Conservation (phyloP, 23 red algal species). For the Cyanidiococcus yangmingshanensis region DNA sequence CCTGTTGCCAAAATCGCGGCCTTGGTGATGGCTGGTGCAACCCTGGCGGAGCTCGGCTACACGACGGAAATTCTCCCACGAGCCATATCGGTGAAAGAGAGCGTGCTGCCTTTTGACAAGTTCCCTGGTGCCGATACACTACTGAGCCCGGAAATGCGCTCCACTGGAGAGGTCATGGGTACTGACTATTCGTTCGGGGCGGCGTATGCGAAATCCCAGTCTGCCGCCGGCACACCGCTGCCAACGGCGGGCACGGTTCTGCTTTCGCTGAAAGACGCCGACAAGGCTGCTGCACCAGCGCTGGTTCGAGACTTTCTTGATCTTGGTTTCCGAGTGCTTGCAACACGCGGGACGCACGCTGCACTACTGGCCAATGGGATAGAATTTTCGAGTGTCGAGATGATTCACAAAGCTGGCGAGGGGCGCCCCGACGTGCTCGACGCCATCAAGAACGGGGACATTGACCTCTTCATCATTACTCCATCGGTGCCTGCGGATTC, state of each 20-base stretch:
- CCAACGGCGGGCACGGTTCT: constrained; percentile 60
- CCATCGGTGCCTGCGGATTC: constrained; percentile 51
- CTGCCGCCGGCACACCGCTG: constrained; percentile 71
- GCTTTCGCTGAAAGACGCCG: constrained; percentile 68
- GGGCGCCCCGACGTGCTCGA: constrained; percentile 90
- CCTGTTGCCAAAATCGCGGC: constrained; percentile 90
- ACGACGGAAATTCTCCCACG: constrained; percentile 75
- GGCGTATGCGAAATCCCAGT: constrained; percentile 84
- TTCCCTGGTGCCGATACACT: constrained; percentile 90
- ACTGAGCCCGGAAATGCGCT: constrained; percentile 95
- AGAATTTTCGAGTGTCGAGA: constrained; percentile 52
- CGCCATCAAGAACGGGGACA: constrained; percentile 79
- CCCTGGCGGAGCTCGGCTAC: constrained; percentile 53
- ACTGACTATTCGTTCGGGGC: constrained; percentile 81
- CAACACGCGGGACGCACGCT: constrained; percentile 61
- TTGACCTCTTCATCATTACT: constrained; percentile 81
- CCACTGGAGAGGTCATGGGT: constrained; percentile 99
- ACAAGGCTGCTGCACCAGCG: constrained; percentile 47
- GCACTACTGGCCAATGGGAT: constrained; percentile 56
- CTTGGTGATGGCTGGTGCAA: constrained; percentile 69
- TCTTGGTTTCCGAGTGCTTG: constrained; percentile 75
- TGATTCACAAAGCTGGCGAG: constrained; percentile 79
- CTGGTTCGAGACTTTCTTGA: constrained; percentile 83
- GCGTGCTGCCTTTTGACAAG: constrained; percentile 94
- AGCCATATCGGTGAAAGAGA: constrained; percentile 82